Evolutionary conservation across 2,329 filamentous ascomycete species (phyloP).

Genomic region (Fusarium tanahbumbuense): DNA sequence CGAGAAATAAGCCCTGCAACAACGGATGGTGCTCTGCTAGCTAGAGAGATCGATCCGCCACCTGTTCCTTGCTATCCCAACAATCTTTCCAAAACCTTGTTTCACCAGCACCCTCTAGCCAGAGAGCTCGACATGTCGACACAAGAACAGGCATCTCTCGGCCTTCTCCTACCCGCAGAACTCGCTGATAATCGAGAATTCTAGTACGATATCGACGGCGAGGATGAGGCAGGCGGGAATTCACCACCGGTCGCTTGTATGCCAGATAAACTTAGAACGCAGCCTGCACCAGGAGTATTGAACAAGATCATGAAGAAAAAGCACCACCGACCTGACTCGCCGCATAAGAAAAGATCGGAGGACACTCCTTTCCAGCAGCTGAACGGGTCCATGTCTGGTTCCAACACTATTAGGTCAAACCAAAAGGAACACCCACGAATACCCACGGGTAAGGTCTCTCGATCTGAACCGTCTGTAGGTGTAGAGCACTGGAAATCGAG

Average conservation of each 20-base stretch:
- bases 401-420: conserved; percentile 8
- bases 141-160: conserved; percentile 48
- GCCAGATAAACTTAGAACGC: conserved; percentile 45
- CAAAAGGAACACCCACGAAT: conserved; percentile 23
- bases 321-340: conserved; percentile 38
- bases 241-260: conserved; percentile 47
- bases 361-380: conserved; percentile 1
- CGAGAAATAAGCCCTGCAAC: conserved; percentile 54
- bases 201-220: conserved; percentile 55
- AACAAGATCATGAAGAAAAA: conserved; percentile 47
- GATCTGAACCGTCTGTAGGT: conserved; percentile 32
- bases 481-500: background rate
- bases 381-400: background rate
- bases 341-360: conserved; percentile 5
- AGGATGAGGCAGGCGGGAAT: conserved; percentile 45
- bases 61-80: conserved; percentile 51
- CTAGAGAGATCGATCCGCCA: conserved; percentile 47
- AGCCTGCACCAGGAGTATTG: conserved; percentile 43
- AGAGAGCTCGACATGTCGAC: conserved; percentile 46
- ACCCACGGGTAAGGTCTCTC: conserved; percentile 44
- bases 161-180: conserved; percentile 52
- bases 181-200: conserved; percentile 48
- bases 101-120: conserved; percentile 53
- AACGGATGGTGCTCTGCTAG: conserved; percentile 53
- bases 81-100: conserved; percentile 51